Conservation (phyloP, 139 green algal genomes). For the Picochlorum sp. region DNA sequence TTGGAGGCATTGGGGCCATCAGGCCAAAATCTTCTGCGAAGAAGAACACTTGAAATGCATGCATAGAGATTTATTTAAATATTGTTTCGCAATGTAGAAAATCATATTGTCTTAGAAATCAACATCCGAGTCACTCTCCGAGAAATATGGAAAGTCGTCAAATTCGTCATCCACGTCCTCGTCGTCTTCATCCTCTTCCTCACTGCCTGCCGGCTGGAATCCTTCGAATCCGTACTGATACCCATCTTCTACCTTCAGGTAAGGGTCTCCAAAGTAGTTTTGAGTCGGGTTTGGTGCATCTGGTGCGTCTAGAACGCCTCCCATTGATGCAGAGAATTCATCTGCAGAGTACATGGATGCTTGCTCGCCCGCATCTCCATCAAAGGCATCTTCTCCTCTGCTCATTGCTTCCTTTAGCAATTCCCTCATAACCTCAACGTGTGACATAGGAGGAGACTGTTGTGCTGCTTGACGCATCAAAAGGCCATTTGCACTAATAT, state of each 20-base stretch:
- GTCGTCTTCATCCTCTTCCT: not conserved
- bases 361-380: not conserved
- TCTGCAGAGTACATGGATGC: not conserved
- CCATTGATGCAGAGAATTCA: slow-evolving; percentile 4
- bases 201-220: not conserved
- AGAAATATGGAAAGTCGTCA: not conserved
- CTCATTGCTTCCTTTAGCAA: slow-evolving; percentile 9
- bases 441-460: not conserved
- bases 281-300: slow-evolving; percentile 1
- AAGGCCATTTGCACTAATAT: slow-evolving; percentile 13
- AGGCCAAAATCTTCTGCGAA: not conserved
- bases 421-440: slow-evolving; percentile 5
- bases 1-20: not conserved
- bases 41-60: not conserved
- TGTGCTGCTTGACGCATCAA: slow-evolving; percentile 8
- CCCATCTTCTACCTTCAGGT: slow-evolving; percentile 3
- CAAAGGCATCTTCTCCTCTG: slow-evolving; percentile 2
- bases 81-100: no score
- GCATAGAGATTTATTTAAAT: no score
- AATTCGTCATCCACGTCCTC: not conserved
- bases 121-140: not conserved
- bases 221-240: slow-evolving; percentile 2
- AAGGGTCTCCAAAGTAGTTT: slow-evolving; percentile 2
- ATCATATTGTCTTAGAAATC: not conserved
- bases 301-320: not conserved